phyloP scores from a whole-genome alignment of 345 rosid genomes.

The Ricinus communis region DNA sequence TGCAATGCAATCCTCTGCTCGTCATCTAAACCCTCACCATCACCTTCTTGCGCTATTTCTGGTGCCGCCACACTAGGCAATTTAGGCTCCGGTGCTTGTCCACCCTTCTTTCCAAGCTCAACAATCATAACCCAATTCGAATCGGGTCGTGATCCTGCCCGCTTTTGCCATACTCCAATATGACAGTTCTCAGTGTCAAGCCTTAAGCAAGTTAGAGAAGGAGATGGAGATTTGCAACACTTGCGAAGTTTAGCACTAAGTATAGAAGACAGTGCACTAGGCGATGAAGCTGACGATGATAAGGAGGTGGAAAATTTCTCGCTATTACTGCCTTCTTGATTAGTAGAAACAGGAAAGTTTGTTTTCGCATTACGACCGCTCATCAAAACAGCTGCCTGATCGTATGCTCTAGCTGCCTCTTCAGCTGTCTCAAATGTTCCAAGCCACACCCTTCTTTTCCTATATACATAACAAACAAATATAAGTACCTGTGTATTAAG shows the following conservation, averaged over 20 bases:
- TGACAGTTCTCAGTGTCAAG: constrained; percentile 40
- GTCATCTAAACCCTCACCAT: constrained; percentile 10
- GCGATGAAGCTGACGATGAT: neutral
- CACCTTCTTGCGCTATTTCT: neutral
- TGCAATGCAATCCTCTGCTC: constrained; percentile 40
- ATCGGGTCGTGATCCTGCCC: constrained; percentile 21
- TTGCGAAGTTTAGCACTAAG: constrained; percentile 33
- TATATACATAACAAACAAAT: constrained; percentile 13
- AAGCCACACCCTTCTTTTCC: constrained; percentile 82
- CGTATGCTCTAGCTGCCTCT: constrained; percentile 74
- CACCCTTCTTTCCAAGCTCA: constrained; percentile 27
- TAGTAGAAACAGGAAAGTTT: constrained; percentile 47
- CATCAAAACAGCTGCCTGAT: constrained; percentile 70
- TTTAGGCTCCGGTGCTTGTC: neutral
- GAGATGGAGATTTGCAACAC: constrained; percentile 32
- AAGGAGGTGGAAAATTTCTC: neutral
- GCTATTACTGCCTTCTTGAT: constrained; percentile 14
- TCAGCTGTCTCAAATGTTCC: constrained; percentile 81
- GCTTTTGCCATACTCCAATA: constrained; percentile 48
- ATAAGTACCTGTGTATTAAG: no score
- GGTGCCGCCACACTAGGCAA: neutral
- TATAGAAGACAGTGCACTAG: neutral
- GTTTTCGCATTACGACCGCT: constrained; percentile 77
- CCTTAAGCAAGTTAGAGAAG: constrained; percentile 43
- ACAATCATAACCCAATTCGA: constrained; percentile 42